Conservation (phyloP, 192 early-diverging fungal genomes). For the Oehlia diaphana region DNA sequence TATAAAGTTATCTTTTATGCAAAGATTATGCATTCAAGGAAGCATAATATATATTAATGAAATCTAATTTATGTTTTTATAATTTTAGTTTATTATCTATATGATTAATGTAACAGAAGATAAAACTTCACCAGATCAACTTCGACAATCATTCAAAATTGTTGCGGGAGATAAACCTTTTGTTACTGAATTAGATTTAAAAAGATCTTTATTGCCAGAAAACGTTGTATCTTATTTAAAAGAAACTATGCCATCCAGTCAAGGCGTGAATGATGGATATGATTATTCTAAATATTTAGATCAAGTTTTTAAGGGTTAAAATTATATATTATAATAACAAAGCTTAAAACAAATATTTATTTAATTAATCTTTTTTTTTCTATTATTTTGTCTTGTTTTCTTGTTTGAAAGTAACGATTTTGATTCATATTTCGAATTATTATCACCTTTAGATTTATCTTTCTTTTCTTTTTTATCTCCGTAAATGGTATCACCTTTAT, state of each 20-base stretch:
- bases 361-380: neutral
- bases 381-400: neutral
- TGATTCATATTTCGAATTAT: neutral
- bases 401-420: neutral
- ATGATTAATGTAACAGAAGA: constrained; percentile 88
- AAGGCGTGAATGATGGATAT: constrained; percentile 60
- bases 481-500: too few species aligned
- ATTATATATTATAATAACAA: neutral
- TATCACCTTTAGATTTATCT: neutral
- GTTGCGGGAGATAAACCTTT: constrained; percentile 85
- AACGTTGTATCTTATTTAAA: constrained; percentile 77
- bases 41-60: neutral
- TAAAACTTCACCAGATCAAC: constrained; percentile 84
- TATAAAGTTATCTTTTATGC: neutral
- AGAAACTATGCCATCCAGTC: constrained; percentile 65
- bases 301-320: constrained; percentile 52
- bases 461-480: neutral
- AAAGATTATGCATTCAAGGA: neutral
- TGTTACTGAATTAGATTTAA: constrained; percentile 83
- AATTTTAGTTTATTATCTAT: constrained; percentile 73
- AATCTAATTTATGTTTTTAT: neutral
- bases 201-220: constrained; percentile 72
- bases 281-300: constrained; percentile 77
- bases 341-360: neutral
- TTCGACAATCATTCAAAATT: constrained; percentile 81